Evolutionary conservation across 805 yeast genomes (phyloP), one percentile per base, ranked within the genome.

Genomic region (Saccharomycopsis fodiens): DNA sequence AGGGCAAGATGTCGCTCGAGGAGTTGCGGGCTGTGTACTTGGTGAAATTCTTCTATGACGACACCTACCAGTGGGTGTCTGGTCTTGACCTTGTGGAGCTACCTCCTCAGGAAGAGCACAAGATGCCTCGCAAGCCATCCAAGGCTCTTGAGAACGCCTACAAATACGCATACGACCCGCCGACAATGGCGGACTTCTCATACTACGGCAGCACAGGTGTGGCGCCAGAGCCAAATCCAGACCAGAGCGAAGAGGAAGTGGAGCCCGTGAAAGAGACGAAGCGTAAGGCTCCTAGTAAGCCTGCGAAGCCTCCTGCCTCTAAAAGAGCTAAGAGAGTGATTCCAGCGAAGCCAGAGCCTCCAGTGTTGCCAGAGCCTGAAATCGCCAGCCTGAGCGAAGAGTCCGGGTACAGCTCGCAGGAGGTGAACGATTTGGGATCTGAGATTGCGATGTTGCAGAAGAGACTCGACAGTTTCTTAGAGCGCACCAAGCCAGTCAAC

Each of bases 41-140:
- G 35, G 87, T 83, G 13, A 69, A 84, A 47, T 82, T 83, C 59
- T 78, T 82, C 58, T 75, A 76, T 55, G 91, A 83, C 58, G 84
- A 79, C 57, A 79, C 82, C 13, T 82, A 78, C 56, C 76, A 77
- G 54, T 82, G 89, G 89, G 76, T 78, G 34, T 65, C 71, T 22
- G 55, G 60, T 3, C 58, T 63, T 27, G 88, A 82, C 50, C 56
- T 83, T 31, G 70, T 73, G 51, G 55, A 60, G 2, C 64, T 83
- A 44, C 52, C 65, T 2, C 52, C 50, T 1, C 74, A 68, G 2
- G 64, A 58, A 4, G 77, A 80, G 39, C 61, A 65, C 32, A 57
- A 45, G 55, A 44, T 40, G 42, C 36, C 57, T 55, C 64, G 65
- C 51, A 63, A 70, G 55, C 64, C 66, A 53, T 67, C 73, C 55